Conservation (phyloP, 495 filamentous ascomycete species). For the Neohortaea acidophila region DNA sequence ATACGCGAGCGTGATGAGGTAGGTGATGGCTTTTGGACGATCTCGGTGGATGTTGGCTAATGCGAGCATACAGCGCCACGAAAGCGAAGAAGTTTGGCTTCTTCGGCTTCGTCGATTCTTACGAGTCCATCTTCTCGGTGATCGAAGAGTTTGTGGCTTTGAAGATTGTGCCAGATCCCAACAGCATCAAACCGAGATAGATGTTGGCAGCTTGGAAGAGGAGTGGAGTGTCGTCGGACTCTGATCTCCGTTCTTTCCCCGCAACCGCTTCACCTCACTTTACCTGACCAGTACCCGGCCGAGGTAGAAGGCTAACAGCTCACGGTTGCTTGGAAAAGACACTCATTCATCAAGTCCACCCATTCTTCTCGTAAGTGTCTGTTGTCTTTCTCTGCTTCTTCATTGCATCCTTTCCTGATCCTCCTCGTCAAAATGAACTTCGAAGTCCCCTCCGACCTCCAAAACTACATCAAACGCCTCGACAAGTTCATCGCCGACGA, state of each 20-base stretch:
- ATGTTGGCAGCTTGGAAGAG: too few species aligned
- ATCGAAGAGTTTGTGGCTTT: conserved; percentile 20
- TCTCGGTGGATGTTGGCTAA: not conserved
- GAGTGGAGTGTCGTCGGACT: too few species aligned
- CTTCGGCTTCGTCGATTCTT: conserved; percentile 29
- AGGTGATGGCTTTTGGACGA: conserved; percentile 3
- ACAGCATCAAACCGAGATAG: too few species aligned
- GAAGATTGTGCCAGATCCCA: conserved; percentile 21
- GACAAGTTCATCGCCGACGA: conserved; percentile 40
- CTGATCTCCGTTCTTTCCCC: too few species aligned
- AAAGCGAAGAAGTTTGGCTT: conserved; percentile 28
- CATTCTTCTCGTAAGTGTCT: too few species aligned
- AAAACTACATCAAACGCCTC: conserved; percentile 31
- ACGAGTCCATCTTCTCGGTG: conserved; percentile 24
- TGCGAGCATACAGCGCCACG: conserved; percentile 16
- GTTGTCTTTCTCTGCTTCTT: not conserved
- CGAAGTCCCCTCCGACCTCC: conserved; percentile 34
- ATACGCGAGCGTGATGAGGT: conserved; percentile 12
- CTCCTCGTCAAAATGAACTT: conserved; percentile 36
- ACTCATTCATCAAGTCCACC: too few species aligned
- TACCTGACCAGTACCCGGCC: too few species aligned
- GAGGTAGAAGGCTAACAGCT: too few species aligned
- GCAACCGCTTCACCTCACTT: too few species aligned
- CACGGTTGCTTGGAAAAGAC: too few species aligned
- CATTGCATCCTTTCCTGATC: conserved; percentile 1